Evolutionary conservation across 768 basidiomycete species (phyloP).

Genomic region (Leccinellum luteum): DNA sequence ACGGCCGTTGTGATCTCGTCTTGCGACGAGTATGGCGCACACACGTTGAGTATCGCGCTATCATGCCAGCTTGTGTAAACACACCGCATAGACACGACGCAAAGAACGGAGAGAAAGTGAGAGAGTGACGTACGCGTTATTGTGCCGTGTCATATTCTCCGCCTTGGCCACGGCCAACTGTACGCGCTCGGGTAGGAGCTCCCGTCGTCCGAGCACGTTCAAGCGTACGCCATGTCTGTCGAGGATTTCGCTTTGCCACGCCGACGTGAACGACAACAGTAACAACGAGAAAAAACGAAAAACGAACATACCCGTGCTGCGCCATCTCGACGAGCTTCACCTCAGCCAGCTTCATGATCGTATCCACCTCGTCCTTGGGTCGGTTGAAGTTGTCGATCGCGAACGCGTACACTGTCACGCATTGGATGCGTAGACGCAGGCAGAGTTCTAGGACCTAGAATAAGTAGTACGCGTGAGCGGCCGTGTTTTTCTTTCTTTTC

Average conservation of each 20-base stretch:
- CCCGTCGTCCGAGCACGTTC: constrained; percentile 72
- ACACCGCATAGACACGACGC: not conserved
- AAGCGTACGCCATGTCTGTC: constrained; percentile 81
- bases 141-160: constrained; percentile 71
- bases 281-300: not conserved
- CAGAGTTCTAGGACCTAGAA: constrained; percentile 84
- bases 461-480: not conserved
- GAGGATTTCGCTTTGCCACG: constrained; percentile 65
- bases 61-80: not conserved
- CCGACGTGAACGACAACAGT: not conserved
- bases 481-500: too few species aligned
- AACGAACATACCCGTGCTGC: constrained; percentile 64
- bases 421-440: constrained; percentile 70
- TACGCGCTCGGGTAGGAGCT: constrained; percentile 77
- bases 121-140: constrained; percentile 51
- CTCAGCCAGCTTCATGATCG: constrained; percentile 67
- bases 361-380: constrained; percentile 78
- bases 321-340: constrained; percentile 65
- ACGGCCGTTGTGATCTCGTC: constrained; percentile 91
- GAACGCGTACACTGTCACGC: constrained; percentile 96
- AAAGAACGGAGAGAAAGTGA: not conserved
- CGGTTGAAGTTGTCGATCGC: constrained; percentile 97
- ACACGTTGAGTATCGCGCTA: constrained; percentile 87
- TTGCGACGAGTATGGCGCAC: constrained; percentile 88
- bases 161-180: constrained; percentile 66